Percentiles rank a stretch among this genome's conserved stretches.
Evolutionary conservation across 306 rosid genomes (phyloP).

Genomic region (Argentina anserina): DNA sequence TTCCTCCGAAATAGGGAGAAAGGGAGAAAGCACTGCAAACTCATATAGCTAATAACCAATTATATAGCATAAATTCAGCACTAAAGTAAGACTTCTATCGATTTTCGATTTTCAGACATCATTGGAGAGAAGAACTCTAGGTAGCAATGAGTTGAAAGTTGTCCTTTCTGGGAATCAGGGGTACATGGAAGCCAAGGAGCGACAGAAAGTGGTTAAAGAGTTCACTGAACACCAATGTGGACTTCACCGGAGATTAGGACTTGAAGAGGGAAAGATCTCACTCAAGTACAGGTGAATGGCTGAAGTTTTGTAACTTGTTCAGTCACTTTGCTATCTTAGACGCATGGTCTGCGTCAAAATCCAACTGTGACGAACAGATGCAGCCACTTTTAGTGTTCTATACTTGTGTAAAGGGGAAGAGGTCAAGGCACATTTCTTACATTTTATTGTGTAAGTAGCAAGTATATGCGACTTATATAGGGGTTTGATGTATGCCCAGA

Average conservation of each 20-base stretch:
- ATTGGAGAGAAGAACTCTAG: not conserved
- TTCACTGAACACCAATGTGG: conserved; percentile 41
- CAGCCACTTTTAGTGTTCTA: not conserved
- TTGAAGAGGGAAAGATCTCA: conserved; percentile 40
- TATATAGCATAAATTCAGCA: not conserved
- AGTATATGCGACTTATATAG: not conserved
- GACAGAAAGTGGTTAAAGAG: conserved; percentile 34
- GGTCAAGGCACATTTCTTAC: not conserved
- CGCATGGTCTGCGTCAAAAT: not conserved
- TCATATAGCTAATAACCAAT: not conserved
- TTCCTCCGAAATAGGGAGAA: not conserved
- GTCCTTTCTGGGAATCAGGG: conserved; percentile 42
- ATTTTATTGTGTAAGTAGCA: not conserved
- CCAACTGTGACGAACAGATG: not conserved
- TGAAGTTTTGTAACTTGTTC: not conserved
- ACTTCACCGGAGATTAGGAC: conserved; percentile 39
- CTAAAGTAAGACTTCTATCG: not conserved
- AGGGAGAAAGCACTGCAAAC: not conserved
- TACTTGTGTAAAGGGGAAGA: not conserved
- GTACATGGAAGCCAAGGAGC: conserved; percentile 41
- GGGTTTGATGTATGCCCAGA: not conserved
- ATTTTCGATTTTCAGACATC: conserved; percentile 25
- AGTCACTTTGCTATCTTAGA: not conserved
- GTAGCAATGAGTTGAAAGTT: conserved; percentile 34
- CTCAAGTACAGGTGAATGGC: not conserved